These are phyloP conservation scores for Fragilaria crotonensis DNA, from an alignment of 108 stramenopile species.

Conservation along the genomic window DNA sequence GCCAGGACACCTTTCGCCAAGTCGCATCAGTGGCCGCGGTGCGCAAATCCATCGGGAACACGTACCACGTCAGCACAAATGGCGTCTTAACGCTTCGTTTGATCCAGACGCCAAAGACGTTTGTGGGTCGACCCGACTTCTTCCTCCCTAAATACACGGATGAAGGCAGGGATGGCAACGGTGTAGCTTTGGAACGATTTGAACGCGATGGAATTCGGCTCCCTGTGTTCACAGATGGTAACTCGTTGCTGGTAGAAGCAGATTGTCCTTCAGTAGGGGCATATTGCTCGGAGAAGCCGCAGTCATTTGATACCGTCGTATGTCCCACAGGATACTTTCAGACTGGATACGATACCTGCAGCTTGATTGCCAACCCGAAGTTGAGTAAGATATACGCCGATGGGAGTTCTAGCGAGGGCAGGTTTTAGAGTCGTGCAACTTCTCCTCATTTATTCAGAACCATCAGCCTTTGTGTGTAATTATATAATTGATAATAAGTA, in stretches of 20 bases:
- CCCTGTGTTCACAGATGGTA: not conserved
- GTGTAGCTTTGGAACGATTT: slow-evolving; percentile 5
- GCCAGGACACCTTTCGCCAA: not conserved
- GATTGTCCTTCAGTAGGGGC: not conserved
- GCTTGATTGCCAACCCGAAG: not conserved
- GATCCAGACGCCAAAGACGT: not conserved
- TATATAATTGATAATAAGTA: too few relatives aligned
- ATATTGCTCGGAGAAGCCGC: not conserved
- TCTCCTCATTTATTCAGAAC: too few relatives aligned
- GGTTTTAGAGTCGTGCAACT: too few relatives aligned
- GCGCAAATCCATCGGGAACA: slow-evolving; percentile 8
- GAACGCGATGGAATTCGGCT: slow-evolving; percentile 7
- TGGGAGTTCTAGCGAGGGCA: too few relatives aligned
- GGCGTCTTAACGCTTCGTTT: slow-evolving; percentile 11
- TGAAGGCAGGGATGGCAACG: not conserved
- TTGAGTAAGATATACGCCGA: not conserved
- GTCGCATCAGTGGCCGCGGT: slow-evolving; percentile 7
- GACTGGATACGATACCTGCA: not conserved
- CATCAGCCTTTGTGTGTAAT: too few relatives aligned
- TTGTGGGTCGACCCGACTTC: slow-evolving; percentile 5
- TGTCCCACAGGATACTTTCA: not conserved
- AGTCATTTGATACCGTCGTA: not conserved
- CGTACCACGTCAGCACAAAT: slow-evolving; percentile 7
- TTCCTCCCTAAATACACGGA: slow-evolving; percentile 6
- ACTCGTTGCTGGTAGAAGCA: not conserved